Evolutionary conservation across 148 eudicot genomes (phyloP).

Genomic region (Heliosperma pusillum): DNA sequence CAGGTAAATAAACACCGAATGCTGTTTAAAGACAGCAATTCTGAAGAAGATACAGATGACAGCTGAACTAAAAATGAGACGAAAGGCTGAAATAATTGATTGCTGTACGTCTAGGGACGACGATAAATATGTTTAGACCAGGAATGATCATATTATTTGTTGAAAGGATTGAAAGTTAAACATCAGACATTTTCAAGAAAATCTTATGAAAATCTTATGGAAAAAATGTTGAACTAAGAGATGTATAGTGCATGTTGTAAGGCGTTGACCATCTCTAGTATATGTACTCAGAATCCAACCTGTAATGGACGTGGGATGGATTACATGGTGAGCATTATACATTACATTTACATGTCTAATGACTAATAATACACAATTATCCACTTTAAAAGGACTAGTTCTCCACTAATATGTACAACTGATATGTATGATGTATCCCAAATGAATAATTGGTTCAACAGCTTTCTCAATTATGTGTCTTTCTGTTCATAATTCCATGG

Average conservation of each 20-base stretch:
- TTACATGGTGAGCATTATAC: constrained; percentile 22
- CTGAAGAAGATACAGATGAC: neutral
- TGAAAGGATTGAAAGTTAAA: neutral
- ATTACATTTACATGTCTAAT: too few species aligned
- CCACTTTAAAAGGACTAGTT: constrained; percentile 7
- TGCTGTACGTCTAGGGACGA: neutral
- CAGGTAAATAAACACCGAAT: neutral
- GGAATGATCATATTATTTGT: constrained; percentile 14
- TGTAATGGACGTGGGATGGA: constrained; percentile 20
- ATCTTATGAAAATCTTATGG: neutral
- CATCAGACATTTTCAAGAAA: neutral
- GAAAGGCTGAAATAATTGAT: neutral
- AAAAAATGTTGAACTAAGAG: neutral
- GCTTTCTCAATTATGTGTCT: neutral
- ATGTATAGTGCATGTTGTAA: constrained; percentile 18
- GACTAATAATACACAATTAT: constrained; percentile 14
- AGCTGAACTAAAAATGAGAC: neutral
- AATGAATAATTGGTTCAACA: neutral
- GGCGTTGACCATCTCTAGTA: constrained; percentile 19
- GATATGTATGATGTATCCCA: neutral
- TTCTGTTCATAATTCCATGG: too few species aligned
- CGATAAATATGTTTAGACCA: neutral
- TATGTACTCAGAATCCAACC: constrained; percentile 29
- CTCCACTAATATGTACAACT: constrained; percentile 11
- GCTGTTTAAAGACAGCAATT: neutral